These are phyloP conservation scores for Fonsecaea erecta DNA, from an alignment of 2,329 filamentous ascomycete genomes.

Conservation along the genomic window DNA sequence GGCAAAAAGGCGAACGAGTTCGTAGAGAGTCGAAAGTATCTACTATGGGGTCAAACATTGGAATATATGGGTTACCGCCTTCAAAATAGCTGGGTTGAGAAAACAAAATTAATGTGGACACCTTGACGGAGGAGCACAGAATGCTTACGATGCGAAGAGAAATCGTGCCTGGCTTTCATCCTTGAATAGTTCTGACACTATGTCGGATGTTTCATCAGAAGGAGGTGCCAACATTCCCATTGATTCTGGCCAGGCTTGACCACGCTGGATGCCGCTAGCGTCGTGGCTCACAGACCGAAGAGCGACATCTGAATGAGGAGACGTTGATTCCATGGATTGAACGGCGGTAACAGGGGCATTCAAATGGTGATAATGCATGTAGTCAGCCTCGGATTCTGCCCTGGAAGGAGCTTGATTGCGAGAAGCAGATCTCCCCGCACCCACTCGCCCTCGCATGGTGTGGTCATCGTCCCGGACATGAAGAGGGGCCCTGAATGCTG, in stretches of 20 bases:
- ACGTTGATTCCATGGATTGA: background rate
- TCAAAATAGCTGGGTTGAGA: background rate
- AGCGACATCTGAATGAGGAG: background rate
- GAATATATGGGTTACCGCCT: conserved; percentile 4
- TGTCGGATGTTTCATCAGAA: background rate
- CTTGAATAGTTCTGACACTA: background rate
- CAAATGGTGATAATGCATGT: background rate
- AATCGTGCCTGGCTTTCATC: conserved; percentile 1
- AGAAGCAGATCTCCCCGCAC: background rate
- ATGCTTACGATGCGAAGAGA: conserved; percentile 1
- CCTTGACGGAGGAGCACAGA: background rate
- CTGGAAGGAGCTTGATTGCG: background rate
- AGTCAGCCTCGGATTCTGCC: background rate
- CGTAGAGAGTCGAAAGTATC: conserved; percentile 16
- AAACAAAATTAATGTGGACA: background rate
- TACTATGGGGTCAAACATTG: conserved; percentile 6
- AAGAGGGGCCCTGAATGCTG: background rate
- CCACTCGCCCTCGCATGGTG: background rate
- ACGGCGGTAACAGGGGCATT: conserved; percentile 8
- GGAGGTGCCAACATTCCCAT: background rate
- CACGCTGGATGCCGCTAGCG: background rate
- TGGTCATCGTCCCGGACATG: background rate
- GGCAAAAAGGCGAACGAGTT: conserved; percentile 6
- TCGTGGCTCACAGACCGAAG: background rate
- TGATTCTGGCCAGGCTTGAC: background rate